phyloP scores from a whole-genome alignment of 139 green algal species.

The Mesotaenium endlicherianum region DNA sequence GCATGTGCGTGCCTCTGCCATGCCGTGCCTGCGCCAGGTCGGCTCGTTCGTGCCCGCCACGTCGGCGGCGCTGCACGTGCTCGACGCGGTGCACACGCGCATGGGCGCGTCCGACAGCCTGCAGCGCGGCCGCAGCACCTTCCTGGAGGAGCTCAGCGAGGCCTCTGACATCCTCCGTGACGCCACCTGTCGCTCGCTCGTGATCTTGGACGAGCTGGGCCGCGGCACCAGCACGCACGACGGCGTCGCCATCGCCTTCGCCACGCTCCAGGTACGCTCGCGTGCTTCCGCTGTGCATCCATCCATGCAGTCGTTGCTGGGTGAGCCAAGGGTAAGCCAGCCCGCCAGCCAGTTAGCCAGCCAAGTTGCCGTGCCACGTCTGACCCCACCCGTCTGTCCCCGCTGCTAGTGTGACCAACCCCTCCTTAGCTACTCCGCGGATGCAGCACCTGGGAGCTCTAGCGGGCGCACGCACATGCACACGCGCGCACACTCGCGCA shows the following conservation, averaged over 20 bases:
- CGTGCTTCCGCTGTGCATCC: too few species aligned
- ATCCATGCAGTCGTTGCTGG: too few species aligned
- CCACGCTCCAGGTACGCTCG: slow-evolving; percentile 57
- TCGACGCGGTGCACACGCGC: slow-evolving; percentile 81
- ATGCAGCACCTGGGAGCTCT: too few species aligned
- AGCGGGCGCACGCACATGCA: too few species aligned
- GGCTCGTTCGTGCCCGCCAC: slow-evolving; percentile 82
- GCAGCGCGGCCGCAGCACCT: slow-evolving; percentile 59
- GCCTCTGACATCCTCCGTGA: slow-evolving; percentile 66
- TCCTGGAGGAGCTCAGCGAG: slow-evolving; percentile 79
- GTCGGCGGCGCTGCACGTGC: slow-evolving; percentile 58
- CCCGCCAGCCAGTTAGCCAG: too few species aligned
- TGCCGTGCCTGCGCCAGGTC: slow-evolving; percentile 61
- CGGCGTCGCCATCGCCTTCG: slow-evolving; percentile 64
- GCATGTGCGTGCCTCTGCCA: neutral
- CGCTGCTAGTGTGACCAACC: too few species aligned
- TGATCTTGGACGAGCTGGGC: slow-evolving; percentile 75
- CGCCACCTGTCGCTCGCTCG: slow-evolving; percentile 65
- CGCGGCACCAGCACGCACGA: slow-evolving; percentile 64
- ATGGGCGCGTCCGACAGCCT: slow-evolving; percentile 87
- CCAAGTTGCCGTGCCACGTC: too few species aligned
- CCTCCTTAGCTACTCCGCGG: too few species aligned
- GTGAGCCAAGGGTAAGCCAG: too few species aligned
- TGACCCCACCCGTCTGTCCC: too few species aligned
- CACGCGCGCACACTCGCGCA: too few species aligned